Conservation (phyloP, 1,139 yeast species). For the Pichia sp. region DNA sequence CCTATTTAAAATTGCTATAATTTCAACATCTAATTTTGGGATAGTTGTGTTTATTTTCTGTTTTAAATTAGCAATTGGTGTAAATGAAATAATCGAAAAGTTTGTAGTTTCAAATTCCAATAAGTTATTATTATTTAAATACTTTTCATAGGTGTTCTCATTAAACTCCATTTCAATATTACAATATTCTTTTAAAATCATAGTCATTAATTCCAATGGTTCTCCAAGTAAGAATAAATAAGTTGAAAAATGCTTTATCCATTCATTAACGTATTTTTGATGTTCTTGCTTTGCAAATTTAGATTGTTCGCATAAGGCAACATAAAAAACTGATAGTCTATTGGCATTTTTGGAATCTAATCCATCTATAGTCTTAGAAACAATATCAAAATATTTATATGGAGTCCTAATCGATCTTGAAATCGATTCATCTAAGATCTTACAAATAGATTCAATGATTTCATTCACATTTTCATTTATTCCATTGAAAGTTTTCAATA, state of each 20-base stretch:
- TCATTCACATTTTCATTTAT: slow-evolving; percentile 11
- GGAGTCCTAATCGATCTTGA: slow-evolving; percentile 68
- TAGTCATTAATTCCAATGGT: slow-evolving; percentile 32
- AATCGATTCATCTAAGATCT: slow-evolving; percentile 65
- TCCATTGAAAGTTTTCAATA: slow-evolving; percentile 16
- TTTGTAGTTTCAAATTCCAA: slow-evolving; percentile 1
- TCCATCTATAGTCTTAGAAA: slow-evolving; percentile 28
- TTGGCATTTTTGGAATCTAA: too few relatives aligned
- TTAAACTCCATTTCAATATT: slow-evolving; percentile 10
- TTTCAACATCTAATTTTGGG: slow-evolving; percentile 43
- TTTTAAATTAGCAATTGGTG: slow-evolving; percentile 25
- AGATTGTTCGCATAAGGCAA: slow-evolving; percentile 70
- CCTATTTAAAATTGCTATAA: slow-evolving; percentile 39
- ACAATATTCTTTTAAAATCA: slow-evolving; percentile 28
- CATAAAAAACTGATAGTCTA: slow-evolving; percentile 52
- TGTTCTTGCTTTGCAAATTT: slow-evolving; percentile 41
- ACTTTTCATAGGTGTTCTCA: slow-evolving; percentile 3
- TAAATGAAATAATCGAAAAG: slow-evolving; percentile 23
- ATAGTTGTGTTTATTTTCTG: slow-evolving; percentile 27
- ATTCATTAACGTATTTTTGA: slow-evolving; percentile 28
- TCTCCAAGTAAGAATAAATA: slow-evolving; percentile 52
- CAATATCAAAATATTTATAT: slow-evolving; percentile 69
- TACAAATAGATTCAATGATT: slow-evolving; percentile 39
- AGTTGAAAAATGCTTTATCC: slow-evolving; percentile 47
- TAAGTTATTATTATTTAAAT: not conserved